Evolutionary conservation across 805 yeast species (phyloP), one percentile per base, ranked within the genome.

Genomic region (Torulaspora delbrueckii): DNA sequence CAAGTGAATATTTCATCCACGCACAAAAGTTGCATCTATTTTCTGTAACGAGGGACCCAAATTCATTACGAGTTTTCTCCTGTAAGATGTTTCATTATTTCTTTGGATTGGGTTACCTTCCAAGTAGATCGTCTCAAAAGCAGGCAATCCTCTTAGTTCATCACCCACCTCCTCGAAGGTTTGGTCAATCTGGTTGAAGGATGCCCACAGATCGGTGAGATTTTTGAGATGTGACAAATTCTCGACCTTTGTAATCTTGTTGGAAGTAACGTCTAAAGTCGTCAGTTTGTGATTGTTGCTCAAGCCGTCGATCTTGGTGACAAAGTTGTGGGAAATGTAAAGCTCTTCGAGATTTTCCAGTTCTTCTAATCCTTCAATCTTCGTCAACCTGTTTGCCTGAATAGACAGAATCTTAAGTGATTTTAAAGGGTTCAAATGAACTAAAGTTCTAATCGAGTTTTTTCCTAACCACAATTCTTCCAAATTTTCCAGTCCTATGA

Each of bases 171-270:
- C 82, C 27, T 81, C 79, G 65, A 86, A 90, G 33, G 78, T 71
- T 43, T 63, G 67, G 27, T 78, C 75, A 18, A 93, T 64, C 56
- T 77, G 65, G 65, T 91, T 93, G 58, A 79, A 78, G 0, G 96
- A 85, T 22, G 95, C 88, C 99, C 99, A 93, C 43, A 93, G 71
- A 65, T 93, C 99, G 7, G 96, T 89, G 47, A 93, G 72, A n/a
- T 82, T 59, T 0, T 54, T 63, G 47, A 93, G 73, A 55, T 85
- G 93, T 1, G 71, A 66, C 43, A 93, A 54, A 52, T 84, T 81
- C 47, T 79, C 82, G 34, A 93, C 66, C 41, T 76, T 74, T 3
- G 73, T 55, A 32, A 93, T 73, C 47, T 71, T 71, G 63, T 93
- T 93, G 2, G 86, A 78, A 0, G 97, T 84, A 16, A 93, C 75